phyloP scores from a whole-genome alignment of 1,284 basidiomycete genomes.

The Sanguinoderma infundibulare region DNA sequence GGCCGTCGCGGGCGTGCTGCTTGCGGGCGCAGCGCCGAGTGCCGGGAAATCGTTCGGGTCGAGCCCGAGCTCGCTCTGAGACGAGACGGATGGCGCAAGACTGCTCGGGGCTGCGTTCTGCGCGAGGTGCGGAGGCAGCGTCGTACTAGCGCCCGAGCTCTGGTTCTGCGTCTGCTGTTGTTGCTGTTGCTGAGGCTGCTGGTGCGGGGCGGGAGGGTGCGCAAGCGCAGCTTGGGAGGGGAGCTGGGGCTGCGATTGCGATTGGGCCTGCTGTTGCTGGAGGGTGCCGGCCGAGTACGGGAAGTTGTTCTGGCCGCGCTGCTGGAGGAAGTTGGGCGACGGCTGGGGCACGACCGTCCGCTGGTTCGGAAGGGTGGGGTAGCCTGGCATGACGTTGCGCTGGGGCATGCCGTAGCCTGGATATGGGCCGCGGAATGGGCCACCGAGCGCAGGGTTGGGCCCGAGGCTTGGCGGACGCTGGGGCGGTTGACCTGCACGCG shows the following conservation, averaged over 20 bases:
- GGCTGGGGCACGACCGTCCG: slow-evolving; percentile 65
- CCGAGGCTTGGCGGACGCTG: slow-evolving; percentile 76
- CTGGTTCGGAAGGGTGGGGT: slow-evolving; percentile 61
- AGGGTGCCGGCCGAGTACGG: slow-evolving; percentile 59
- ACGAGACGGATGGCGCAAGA: slow-evolving; percentile 59
- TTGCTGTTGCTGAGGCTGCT: slow-evolving; percentile 27
- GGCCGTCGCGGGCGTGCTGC: slow-evolving; percentile 37
- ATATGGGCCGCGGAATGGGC: slow-evolving; percentile 68
- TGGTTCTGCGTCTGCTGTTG: slow-evolving; percentile 38
- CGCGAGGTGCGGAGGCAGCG: slow-evolving; percentile 56
- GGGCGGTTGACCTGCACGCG: slow-evolving; percentile 70
- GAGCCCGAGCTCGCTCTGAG: slow-evolving; percentile 75
- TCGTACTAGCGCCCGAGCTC: slow-evolving; percentile 55
- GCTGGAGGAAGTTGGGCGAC: slow-evolving; percentile 65
- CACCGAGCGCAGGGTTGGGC: slow-evolving; percentile 63
- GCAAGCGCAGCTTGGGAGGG: slow-evolving; percentile 48
- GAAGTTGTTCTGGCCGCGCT: slow-evolving; percentile 59
- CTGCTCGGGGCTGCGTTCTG: slow-evolving; percentile 50
- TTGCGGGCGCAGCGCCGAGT: slow-evolving; percentile 61
- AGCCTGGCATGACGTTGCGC: slow-evolving; percentile 57
- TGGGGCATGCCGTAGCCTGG: slow-evolving; percentile 67
- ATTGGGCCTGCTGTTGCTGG: slow-evolving; percentile 51
- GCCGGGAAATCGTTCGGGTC: slow-evolving; percentile 88
- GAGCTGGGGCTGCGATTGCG: slow-evolving; percentile 45
- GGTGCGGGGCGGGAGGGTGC: slow-evolving; percentile 32